Base-by-base conservation (phyloP, 2,329 filamentous ascomycete species). In the Sphaerulina vaccinii region DNA sequence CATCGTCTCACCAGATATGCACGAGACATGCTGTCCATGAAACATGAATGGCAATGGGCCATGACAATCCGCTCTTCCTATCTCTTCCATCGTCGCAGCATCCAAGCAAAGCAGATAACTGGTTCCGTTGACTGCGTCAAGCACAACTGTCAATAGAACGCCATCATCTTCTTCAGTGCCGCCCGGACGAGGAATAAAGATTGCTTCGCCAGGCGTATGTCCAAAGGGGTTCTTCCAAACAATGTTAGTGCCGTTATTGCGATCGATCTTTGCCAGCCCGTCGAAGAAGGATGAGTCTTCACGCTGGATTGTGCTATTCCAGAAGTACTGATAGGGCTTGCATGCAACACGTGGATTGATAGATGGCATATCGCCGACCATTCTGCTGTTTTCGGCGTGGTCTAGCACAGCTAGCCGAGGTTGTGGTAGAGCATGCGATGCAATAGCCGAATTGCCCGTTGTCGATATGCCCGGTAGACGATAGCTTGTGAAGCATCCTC, bases 41-140 rank as follows among this genome's bases (percentile, higher is more conserved):
- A 52, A 85, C 0, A 83, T 84, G 54, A 87, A 72, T 0, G n/a
- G 73, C 78, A 51, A 88, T 76, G 0, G 80, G 75, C 59, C 82
- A 81, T 1, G 76, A 75, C 18, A 83, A 76, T 60, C 84, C 80
- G 85, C 85, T 33, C 83, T 75, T 0, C 84, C 86, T 41, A 82
- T 23, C 71, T 88, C 86, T 53, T 67, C 69, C 78, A 88, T 77
- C 5, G 78, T 80, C 64, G 63, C 77, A 3, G 84, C 85, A 62
- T 85, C 76, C 29, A 89, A 65, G 51, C 82, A 84, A 33, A 88
- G 59, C 42, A 89, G 67, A 65, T 87, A 88, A 56, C 84, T 87
- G 55, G 58, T 79, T 54, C 75, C 73, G 7, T 69, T 70, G 15
- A 68, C 63, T 0, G 84, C 83, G 62, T 89, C 82, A 2, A 88